Percentiles rank a stretch among this genome's conserved stretches.
Conservation (phyloP, 2,329 filamentous ascomycete species). For the Trichoderma endophyticum region DNA sequence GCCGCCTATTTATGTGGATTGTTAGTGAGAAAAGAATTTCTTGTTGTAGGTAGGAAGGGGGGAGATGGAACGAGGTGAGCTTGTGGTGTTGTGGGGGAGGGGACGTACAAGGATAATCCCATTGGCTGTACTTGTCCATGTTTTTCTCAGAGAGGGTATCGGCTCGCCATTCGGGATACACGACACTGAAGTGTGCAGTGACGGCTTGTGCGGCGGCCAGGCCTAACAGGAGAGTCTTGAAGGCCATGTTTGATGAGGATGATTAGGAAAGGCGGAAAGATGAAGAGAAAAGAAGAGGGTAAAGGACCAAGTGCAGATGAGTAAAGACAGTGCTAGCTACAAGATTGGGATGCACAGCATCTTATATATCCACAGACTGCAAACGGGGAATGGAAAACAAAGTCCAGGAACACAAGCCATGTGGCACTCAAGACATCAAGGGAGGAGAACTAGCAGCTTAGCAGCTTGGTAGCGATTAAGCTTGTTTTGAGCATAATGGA, state of each 20-base stretch:
- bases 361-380: neutral
- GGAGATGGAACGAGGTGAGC: neutral
- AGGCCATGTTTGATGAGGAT: conserved; percentile 2
- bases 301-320: neutral
- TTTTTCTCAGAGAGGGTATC: conserved; percentile 42
- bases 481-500: conserved; percentile 14
- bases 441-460: neutral
- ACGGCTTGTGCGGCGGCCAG: conserved; percentile 37
- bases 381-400: neutral
- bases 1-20: conserved; percentile 34
- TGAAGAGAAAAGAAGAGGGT: neutral
- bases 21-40: neutral
- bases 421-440: neutral
- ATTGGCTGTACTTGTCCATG: conserved; percentile 45
- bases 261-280: neutral
- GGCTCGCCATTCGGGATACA: conserved; percentile 48
- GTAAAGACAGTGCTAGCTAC: neutral
- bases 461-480: neutral
- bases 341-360: neutral
- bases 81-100: neutral
- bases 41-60: neutral
- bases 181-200: conserved; percentile 48
- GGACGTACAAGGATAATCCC: conserved; percentile 48
- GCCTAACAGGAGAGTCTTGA: conserved; percentile 31
- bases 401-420: neutral